Evolutionary conservation across 176 grass and related monocot species (phyloP).

Genomic region (Phyllostachys edulis): DNA sequence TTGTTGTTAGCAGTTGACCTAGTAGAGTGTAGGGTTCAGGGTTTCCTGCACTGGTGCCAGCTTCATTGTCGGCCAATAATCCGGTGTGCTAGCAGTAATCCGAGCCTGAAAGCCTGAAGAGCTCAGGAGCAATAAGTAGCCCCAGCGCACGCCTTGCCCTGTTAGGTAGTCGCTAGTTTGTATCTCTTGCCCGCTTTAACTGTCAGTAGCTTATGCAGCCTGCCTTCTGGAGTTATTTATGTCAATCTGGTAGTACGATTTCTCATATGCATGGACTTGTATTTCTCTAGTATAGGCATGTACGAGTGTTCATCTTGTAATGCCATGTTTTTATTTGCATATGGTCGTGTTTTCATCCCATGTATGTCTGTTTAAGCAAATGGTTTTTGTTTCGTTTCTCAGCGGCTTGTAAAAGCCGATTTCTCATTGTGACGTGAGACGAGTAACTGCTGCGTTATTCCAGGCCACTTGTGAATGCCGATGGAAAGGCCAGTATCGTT

Average conservation of each 20-base stretch:
- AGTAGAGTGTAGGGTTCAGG: slow-evolving; percentile 32
- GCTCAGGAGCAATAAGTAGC: slow-evolving; percentile 36
- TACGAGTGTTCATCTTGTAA: background rate
- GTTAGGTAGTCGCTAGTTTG: slow-evolving; percentile 10
- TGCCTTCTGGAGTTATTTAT: slow-evolving; percentile 16
- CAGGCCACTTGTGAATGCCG: too few relatives aligned
- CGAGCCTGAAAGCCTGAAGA: slow-evolving; percentile 9
- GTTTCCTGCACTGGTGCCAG: slow-evolving; percentile 11
- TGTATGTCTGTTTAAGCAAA: background rate
- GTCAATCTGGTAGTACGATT: background rate
- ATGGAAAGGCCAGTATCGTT: too few relatives aligned
- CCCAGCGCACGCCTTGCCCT: slow-evolving; percentile 17
- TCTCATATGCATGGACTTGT: background rate
- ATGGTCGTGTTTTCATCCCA: background rate
- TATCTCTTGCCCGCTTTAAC: background rate
- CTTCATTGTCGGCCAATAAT: slow-evolving; percentile 30
- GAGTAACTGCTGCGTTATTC: too few relatives aligned
- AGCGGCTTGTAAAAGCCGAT: too few relatives aligned
- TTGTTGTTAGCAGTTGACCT: slow-evolving; percentile 39
- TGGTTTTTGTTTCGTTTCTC: too few relatives aligned
- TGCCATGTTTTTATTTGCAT: background rate
- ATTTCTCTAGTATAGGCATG: background rate
- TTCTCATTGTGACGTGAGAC: too few relatives aligned
- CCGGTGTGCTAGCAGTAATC: slow-evolving; percentile 23
- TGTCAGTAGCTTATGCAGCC: slow-evolving; percentile 16